Evolutionary conservation across 192 early-diverging fungal species (phyloP).

Genomic region (Coemansia sp.): DNA sequence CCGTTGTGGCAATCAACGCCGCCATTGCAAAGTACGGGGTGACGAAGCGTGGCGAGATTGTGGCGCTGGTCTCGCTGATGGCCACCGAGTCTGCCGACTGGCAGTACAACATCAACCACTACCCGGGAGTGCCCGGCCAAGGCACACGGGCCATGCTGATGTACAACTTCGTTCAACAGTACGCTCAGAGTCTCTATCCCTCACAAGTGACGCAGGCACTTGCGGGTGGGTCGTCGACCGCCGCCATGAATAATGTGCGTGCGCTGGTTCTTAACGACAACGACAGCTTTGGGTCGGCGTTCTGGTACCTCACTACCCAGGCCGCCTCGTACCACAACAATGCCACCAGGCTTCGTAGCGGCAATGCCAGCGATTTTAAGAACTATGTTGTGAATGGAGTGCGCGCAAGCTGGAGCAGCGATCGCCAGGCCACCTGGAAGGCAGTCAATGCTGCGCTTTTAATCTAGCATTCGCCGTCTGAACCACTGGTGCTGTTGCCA

Average conservation of each 20-base stretch:
- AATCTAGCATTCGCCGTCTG: no score
- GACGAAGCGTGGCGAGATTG: slow-evolving; percentile 25
- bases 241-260: slow-evolving; percentile 28
- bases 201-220: background rate
- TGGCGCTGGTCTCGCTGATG: slow-evolving; percentile 39
- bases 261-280: slow-evolving; percentile 34
- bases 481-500: no score
- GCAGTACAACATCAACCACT: slow-evolving; percentile 50
- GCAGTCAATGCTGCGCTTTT: slow-evolving; percentile 28
- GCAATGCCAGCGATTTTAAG: slow-evolving; percentile 34
- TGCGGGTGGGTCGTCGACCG: background rate
- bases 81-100: slow-evolving; percentile 40
- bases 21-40: slow-evolving; percentile 39
- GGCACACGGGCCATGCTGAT: slow-evolving; percentile 49
- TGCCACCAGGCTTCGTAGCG: slow-evolving; percentile 18
- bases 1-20: slow-evolving; percentile 24
- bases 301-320: slow-evolving; percentile 37
- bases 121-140: slow-evolving; percentile 41
- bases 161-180: slow-evolving; percentile 38
- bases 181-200: slow-evolving; percentile 29
- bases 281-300: slow-evolving; percentile 48
- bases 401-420: slow-evolving; percentile 14
- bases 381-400: slow-evolving; percentile 34
- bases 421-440: slow-evolving; percentile 17
- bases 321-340: slow-evolving; percentile 24